phyloP scores from a whole-genome alignment of 2,329 filamentous ascomycete genomes.

The Ophiostoma sp. region DNA sequence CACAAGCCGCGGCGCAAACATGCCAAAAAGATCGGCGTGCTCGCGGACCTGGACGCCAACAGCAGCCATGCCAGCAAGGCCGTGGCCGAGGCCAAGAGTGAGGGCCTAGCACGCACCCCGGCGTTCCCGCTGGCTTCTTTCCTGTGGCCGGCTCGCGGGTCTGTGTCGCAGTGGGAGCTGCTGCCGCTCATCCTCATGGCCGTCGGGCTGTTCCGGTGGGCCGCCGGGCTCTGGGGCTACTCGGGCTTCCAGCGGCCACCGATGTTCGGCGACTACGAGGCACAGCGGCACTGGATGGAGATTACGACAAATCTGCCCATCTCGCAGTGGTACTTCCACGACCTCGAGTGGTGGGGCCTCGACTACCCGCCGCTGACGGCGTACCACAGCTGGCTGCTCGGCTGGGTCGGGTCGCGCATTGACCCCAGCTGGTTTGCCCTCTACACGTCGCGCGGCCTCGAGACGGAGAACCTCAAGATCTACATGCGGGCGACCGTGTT shows the following conservation, averaged over 20 bases:
- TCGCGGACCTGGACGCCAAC: slow-evolving; percentile 16
- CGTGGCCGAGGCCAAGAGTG: slow-evolving; percentile 28
- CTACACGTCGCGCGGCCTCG: slow-evolving; percentile 71
- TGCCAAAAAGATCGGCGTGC: slow-evolving; percentile 39
- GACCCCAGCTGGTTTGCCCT: slow-evolving; percentile 84
- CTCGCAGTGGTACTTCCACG: slow-evolving; percentile 97
- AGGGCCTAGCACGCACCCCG: slow-evolving; percentile 53
- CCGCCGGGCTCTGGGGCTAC: slow-evolving; percentile 87
- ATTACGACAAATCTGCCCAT: slow-evolving; percentile 82
- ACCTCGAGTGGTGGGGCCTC: slow-evolving; percentile 93
- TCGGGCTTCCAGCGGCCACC: slow-evolving; percentile 77
- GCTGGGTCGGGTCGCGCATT: slow-evolving; percentile 74
- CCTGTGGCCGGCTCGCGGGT: slow-evolving; percentile 82
- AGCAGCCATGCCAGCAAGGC: slow-evolving; percentile 15
- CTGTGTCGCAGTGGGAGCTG: slow-evolving; percentile 84
- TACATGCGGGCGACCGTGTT: slow-evolving; percentile 95
- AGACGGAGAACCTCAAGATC: slow-evolving; percentile 75
- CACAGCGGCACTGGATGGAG: slow-evolving; percentile 98
- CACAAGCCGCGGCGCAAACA: slow-evolving; percentile 56
- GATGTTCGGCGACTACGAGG: slow-evolving; percentile 96
- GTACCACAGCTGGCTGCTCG: slow-evolving; percentile 95
- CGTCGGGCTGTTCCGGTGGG: slow-evolving; percentile 89
- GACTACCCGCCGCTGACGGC: slow-evolving; percentile 97
- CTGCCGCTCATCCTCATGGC: slow-evolving; percentile 83
- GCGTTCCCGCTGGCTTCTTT: slow-evolving; percentile 91